Base-by-base conservation (phyloP, 73 alveolate genomes). In the Paramecium primaurelia region DNA sequence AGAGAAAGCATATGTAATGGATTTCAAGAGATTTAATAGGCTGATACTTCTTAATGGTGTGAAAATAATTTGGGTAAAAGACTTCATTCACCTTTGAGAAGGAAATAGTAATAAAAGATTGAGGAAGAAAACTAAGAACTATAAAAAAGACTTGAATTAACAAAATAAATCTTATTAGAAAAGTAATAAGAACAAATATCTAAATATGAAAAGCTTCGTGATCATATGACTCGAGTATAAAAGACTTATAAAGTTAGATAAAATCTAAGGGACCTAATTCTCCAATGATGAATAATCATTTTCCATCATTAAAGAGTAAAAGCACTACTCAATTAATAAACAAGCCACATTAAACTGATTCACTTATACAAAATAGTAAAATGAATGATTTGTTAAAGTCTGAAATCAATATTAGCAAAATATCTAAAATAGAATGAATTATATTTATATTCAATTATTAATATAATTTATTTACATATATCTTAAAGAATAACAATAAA, bases 211-310 rank as follows among this genome's bases (percentile, higher is more conserved):
- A 80, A 80, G 58, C 47, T 80, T n/a, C 22, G 58, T 25, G 37
- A 80, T 80, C 91, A 80, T 14, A 80, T 80, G 91, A 80, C 91
- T 80, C 11, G 75, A 25, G 91, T 80, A 80, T n/a, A 44, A 45
- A 68, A 22, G 47, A 32, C 20, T 22, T 68, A 68, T 54, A 16
- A 16, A 54, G 69, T 12, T 54, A 54, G 69, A 18, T 54, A 16
- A 54, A 54, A 54, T 54, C 14, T n/a, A 54, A 54, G 25, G 69
- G 69, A 18, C 69, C 84, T 22, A 68, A 28, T 68, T 68, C 40
- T 32, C 51, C 84, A 14, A 68, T 68, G 84, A 28, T 4, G 47
- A 68, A 25, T 34, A 32, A 42, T 38, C 58, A 30, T 6, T 38
- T 40, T 14, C 87, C 58, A 14, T 36, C 58, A 36, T 26, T 73